A percentile compares a stretch with the other conserved stretches of the same genome.
Conservation (phyloP, 345 rosid species). For the Viola odorata region DNA sequence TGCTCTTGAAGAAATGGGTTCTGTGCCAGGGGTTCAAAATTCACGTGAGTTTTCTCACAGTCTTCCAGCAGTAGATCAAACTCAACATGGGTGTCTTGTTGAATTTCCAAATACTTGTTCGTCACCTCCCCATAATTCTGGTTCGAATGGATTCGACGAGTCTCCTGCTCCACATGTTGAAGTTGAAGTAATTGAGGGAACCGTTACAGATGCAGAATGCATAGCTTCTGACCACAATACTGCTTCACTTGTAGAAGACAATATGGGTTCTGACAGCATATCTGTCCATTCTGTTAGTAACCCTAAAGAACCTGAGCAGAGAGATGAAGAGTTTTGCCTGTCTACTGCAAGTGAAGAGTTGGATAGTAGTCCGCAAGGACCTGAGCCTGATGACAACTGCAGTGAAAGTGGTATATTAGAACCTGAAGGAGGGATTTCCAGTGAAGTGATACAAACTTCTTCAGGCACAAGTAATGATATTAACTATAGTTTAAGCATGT, state of each 20-base stretch:
- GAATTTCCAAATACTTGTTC: conserved; percentile 17
- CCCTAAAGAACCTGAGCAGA: conserved; percentile 20
- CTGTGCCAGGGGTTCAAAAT: conserved; percentile 25
- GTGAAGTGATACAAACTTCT: conserved; percentile 21
- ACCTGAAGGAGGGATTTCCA: conserved; percentile 26
- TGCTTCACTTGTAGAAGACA: not conserved
- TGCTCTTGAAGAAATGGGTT: conserved; percentile 21
- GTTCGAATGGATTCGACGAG: conserved; percentile 12
- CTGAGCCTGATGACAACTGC: conserved; percentile 26
- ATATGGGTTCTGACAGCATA: conserved; percentile 20
- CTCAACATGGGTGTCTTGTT: conserved; percentile 22
- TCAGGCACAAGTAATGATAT: conserved; percentile 34
- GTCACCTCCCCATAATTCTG: conserved; percentile 17
- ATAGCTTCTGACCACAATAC: conserved; percentile 22
- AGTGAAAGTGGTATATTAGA: conserved; percentile 31
- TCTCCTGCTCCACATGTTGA: conserved; percentile 15
- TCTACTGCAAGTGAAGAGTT: conserved; percentile 32
- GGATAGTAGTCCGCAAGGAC: conserved; percentile 12
- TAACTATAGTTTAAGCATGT: conserved; percentile 10
- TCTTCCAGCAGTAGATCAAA: conserved; percentile 26
- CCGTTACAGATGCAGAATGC: conserved; percentile 9
- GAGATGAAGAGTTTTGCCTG: conserved; percentile 29
- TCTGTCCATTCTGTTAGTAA: conserved; percentile 21
- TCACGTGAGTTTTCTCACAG: conserved; percentile 18
- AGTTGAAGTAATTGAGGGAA: conserved; percentile 13